A percentile compares a stretch with the other conserved stretches of the same genome.
These are phyloP conservation scores for Eutrema heterophyllum DNA, from an alignment of 345 rosid species.

Conservation along the genomic window DNA sequence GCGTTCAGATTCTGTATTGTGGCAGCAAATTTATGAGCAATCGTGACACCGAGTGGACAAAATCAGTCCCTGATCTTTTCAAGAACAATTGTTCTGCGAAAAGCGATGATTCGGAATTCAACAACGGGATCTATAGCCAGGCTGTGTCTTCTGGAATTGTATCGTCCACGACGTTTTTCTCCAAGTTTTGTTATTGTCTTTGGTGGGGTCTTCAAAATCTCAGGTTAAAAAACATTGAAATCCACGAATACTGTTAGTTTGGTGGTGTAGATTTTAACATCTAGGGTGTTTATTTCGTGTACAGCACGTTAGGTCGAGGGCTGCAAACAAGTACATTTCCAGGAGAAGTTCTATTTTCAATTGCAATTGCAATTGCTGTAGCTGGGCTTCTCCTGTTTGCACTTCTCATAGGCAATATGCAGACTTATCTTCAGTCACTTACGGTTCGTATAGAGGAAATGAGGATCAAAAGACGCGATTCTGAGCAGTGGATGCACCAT, in stretches of 20 bases:
- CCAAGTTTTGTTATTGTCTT: slow-evolving; percentile 71
- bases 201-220: slow-evolving; percentile 96
- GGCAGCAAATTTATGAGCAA: slow-evolving; percentile 38
- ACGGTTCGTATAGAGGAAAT: slow-evolving; percentile 83
- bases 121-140: slow-evolving; percentile 69
- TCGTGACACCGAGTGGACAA: slow-evolving; percentile 54
- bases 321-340: slow-evolving; percentile 76
- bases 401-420: slow-evolving; percentile 80
- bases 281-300: not conserved
- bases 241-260: not conserved
- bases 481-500: slow-evolving; percentile 80
- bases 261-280: not conserved
- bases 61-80: slow-evolving; percentile 39
- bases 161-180: slow-evolving; percentile 40
- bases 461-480: slow-evolving; percentile 67
- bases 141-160: slow-evolving; percentile 61
- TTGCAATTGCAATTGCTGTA: slow-evolving; percentile 58
- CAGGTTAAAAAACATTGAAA: slow-evolving; percentile 43
- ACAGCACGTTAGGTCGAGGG: slow-evolving; percentile 88
- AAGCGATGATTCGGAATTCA: slow-evolving; percentile 36
- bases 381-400: slow-evolving; percentile 76
- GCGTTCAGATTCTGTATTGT: slow-evolving; percentile 55
- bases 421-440: slow-evolving; percentile 82
- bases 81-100: slow-evolving; percentile 34
- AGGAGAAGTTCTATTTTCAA: slow-evolving; percentile 74